Conservation (phyloP, 1,139 yeast species). For the Yamadazyma kanchanaburiensis region DNA sequence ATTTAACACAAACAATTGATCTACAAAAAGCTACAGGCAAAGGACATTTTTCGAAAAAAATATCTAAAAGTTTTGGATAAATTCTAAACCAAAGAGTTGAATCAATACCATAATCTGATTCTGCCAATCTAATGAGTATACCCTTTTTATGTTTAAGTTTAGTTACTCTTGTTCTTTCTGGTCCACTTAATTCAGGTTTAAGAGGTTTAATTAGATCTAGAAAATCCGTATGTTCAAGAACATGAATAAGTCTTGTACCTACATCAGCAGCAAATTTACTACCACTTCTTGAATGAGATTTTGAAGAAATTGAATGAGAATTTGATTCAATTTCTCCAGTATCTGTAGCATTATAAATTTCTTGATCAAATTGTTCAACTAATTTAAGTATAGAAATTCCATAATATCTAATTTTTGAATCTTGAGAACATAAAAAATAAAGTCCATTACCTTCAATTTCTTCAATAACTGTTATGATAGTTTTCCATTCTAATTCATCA, state of each 20-base stretch:
- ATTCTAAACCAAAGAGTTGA: conserved; percentile 92
- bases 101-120: conserved; percentile 91
- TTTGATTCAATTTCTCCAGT: conserved; percentile 2
- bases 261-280: conserved; percentile 77
- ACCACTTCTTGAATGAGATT: conserved; percentile 53
- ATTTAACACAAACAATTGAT: conserved; percentile 83
- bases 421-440: conserved; percentile 88
- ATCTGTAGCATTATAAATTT: conserved; percentile 55
- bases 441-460: conserved; percentile 96
- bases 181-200: conserved; percentile 65
- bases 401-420: conserved; percentile 64
- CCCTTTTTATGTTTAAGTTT: conserved; percentile 65
- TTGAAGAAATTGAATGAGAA: conserved; percentile 1
- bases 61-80: conserved; percentile 70
- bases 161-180: conserved; percentile 71
- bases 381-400: conserved; percentile 74
- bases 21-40: conserved; percentile 93
- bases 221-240: conserved; percentile 69
- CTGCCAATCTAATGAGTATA: conserved; percentile 70
- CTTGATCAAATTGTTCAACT: conserved; percentile 82
- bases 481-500: conserved; percentile 76
- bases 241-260: conserved; percentile 75
- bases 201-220: conserved; percentile 60
- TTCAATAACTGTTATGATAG: conserved; percentile 78
- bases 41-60: conserved; percentile 80